Evolutionary conservation across 148 eudicot species (phyloP), one percentile per base, ranked within the genome.

Genomic region (Camellia granthamiana): DNA sequence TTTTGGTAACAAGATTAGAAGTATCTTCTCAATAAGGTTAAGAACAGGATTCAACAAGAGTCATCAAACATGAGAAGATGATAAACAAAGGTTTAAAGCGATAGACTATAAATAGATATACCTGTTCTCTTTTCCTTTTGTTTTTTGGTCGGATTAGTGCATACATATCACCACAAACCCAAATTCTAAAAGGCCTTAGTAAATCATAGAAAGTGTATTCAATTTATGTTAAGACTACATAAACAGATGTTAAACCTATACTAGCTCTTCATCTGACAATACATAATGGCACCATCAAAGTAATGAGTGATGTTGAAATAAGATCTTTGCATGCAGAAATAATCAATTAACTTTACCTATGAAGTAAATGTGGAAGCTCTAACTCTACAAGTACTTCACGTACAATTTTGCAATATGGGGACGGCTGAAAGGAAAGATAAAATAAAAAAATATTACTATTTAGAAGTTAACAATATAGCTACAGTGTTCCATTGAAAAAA

Each of bases 371-470:
- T 52, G 99, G 99, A 84, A 96, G 86, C 84, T 96, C 99, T 81
- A 96, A 78, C 85, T 96, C 99, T 65, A 96, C 99, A 83, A 96
- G 99, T 75, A 83, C 98, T 92, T 93, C 99, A 52, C 99, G 97
- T 41, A 88, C 98, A 83, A 96, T 84, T 89, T 96, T 96, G 90
- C 97, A 93, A 84, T 93, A 96, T 16, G 99, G 99, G 77, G 99
- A 96, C 67, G 91, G 84, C 99, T 96, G 91, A 77, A 88, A 73
- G 71, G 66, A 77, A 73, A 23, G 74, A 30, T 30, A 30, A 30
- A 30, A n/a, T 30, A 30, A 18, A 10, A 82, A n/a, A 15, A 41
- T 42, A 51, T 62, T 19, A 77, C 10, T 52, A 38, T 70, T 58
- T 9, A 18, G 8, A 69, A 58, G 52, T 52, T 52, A 43, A 69